Percentiles rank a stretch among this genome's conserved stretches.
phyloP scores from a whole-genome alignment of 2,329 filamentous ascomycete species.

The Periglandula ipomoeae region DNA sequence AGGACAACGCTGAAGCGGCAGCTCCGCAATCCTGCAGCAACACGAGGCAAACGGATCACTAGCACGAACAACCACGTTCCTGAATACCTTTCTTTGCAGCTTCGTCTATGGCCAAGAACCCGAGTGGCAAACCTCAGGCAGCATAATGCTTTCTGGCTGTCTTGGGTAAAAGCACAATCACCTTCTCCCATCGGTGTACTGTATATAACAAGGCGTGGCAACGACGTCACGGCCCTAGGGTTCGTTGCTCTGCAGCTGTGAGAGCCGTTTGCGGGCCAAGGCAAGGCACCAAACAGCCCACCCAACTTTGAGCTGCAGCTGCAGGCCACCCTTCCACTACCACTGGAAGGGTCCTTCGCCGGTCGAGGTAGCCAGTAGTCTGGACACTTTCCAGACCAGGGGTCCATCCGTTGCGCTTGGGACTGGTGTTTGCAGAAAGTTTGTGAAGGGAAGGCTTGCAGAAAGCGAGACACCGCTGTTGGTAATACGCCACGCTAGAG shows the following conservation, averaged over 20 bases:
- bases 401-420: neutral
- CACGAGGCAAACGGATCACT: neutral
- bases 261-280: neutral
- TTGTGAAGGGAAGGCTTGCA: no score
- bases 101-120: neutral
- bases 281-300: neutral
- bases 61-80: no score
- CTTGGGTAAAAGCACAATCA: neutral
- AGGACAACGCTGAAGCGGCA: neutral
- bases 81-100: neutral
- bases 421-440: no score
- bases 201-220: neutral
- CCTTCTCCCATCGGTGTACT: neutral
- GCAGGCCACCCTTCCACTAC: no score
- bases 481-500: no score
- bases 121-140: neutral
- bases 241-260: neutral
- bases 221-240: conserved; percentile 6
- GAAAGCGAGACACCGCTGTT: no score
- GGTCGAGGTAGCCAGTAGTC: neutral
- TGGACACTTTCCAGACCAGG: neutral
- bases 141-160: neutral
- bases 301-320: no score
- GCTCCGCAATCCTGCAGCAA: neutral
- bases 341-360: no score